A percentile compares a stretch with the other conserved stretches of the same genome.
Evolutionary conservation across 75 land plant genomes (phyloP).

Genomic region (Pinus tabuliformis): DNA sequence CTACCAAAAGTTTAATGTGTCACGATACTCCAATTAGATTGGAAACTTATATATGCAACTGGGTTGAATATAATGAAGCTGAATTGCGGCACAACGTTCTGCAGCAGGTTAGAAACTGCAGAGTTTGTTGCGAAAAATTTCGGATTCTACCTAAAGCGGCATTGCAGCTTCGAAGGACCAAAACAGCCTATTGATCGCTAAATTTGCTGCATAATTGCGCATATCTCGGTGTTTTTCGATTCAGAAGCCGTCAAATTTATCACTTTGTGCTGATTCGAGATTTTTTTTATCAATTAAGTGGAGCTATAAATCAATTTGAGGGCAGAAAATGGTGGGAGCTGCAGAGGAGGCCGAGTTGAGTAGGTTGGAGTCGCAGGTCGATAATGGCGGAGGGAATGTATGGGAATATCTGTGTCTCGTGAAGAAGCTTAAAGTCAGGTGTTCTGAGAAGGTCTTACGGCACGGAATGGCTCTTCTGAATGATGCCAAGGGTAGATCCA

Average conservation of each 20-base stretch:
- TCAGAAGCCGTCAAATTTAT: neutral
- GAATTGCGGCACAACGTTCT: neutral
- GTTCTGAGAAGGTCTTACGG: slow-evolving; percentile 68
- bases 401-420: slow-evolving; percentile 77
- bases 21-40: no score
- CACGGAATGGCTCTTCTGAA: slow-evolving; percentile 69
- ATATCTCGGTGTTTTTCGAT: neutral
- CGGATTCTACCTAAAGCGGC: neutral
- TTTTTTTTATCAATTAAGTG: neutral
- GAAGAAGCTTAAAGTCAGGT: slow-evolving; percentile 71
- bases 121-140: no score
- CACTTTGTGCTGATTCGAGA: neutral
- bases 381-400: slow-evolving; percentile 79
- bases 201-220: slow-evolving; percentile 3
- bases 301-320: no score
- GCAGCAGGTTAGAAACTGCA: neutral
- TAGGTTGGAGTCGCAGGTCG: slow-evolving; percentile 78
- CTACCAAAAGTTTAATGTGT: no score
- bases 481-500: slow-evolving; percentile 62
- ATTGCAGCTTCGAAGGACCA: neutral
- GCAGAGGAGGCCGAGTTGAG: slow-evolving; percentile 57
- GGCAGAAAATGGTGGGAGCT: slow-evolving; percentile 58
- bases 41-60: neutral
- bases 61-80: neutral
- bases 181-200: neutral